Evolutionary conservation across 768 basidiomycete genomes (phyloP).

Genomic region (Ramaria sp.): DNA sequence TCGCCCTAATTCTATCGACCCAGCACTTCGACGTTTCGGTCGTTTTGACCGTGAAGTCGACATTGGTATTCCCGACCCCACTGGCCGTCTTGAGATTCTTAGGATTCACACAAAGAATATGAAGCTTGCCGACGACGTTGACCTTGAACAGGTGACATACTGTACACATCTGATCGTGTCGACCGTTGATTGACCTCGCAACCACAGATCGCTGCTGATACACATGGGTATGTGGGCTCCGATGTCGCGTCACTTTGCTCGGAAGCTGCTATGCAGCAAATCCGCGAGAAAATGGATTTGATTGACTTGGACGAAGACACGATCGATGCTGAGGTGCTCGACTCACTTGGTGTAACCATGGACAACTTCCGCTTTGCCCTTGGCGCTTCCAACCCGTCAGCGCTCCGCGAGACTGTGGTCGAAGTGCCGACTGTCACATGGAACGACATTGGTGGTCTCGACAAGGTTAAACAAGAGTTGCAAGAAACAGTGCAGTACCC

Average conservation of each 20-base stretch:
- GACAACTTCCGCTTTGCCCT: conserved; percentile 99
- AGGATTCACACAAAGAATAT: conserved; percentile 99
- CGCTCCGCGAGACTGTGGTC: conserved; percentile 97
- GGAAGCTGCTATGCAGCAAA: conserved; percentile 99
- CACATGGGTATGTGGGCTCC: conserved; percentile 98
- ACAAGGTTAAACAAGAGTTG: conserved; percentile 98
- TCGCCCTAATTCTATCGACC: conserved; percentile 98
- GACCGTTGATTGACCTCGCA: neutral
- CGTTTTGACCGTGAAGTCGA: conserved; percentile 99
- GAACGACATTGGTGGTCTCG: conserved; percentile 99
- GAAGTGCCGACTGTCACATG: conserved; percentile 98
- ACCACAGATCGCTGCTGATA: conserved; percentile 89
- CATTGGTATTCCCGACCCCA: conserved; percentile 98
- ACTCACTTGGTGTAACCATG: conserved; percentile 98
- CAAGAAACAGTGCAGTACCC: conserved; percentile 99
- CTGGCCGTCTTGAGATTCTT: conserved; percentile 96
- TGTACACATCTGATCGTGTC: conserved; percentile 9
- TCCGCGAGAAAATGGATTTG: conserved; percentile 99
- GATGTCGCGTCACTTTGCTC: conserved; percentile 97
- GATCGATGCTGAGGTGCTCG: conserved; percentile 98
- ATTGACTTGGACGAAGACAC: conserved; percentile 96
- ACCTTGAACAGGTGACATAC: conserved; percentile 72
- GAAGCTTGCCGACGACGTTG: conserved; percentile 95
- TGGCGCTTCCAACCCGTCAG: conserved; percentile 94
- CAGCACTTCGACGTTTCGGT: conserved; percentile 96